These are phyloP conservation scores for Coffea eugenioides DNA, from an alignment of 257 asterid species.

Conservation along the genomic window DNA sequence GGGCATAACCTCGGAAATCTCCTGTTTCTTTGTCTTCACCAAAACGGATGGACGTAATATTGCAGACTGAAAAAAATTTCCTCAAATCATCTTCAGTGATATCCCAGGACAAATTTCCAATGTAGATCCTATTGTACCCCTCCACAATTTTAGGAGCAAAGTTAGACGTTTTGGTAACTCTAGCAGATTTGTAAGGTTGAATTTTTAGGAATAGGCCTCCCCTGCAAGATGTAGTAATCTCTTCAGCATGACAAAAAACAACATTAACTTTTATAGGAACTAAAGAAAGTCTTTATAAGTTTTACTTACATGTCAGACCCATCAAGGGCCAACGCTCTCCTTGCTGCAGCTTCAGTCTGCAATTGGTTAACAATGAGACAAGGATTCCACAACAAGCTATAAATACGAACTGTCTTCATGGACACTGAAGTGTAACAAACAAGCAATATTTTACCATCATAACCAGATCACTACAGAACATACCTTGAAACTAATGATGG, in stretches of 20 bases:
- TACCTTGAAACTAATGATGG: conserved; percentile 88
- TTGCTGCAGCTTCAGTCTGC: background rate
- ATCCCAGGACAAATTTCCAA: conserved; percentile 88
- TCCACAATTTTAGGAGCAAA: conserved; percentile 63
- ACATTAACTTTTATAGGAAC: too few relatives aligned
- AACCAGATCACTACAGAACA: conserved; percentile 12
- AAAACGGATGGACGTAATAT: conserved; percentile 59
- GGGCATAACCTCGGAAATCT: conserved; percentile 88
- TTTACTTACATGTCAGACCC: too few relatives aligned
- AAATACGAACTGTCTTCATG: too few relatives aligned
- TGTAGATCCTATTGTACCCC: conserved; percentile 83
- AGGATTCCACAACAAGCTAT: too few relatives aligned
- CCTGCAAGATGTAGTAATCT: conserved; percentile 37
- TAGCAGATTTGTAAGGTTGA: conserved; percentile 68
- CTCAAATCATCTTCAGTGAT: conserved; percentile 75
- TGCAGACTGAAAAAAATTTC: conserved; percentile 55
- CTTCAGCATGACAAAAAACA: background rate
- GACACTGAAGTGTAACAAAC: too few relatives aligned
- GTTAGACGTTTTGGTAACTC: conserved; percentile 43
- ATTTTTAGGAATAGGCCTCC: conserved; percentile 83
- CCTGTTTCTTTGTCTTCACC: conserved; percentile 85
- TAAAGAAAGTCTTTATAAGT: too few relatives aligned
- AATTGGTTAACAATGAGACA: too few relatives aligned
- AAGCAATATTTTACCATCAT: background rate
- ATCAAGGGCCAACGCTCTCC: background rate